A percentile compares a stretch with the other conserved stretches of the same genome.
Conservation (phyloP, 306 rosid genomes). For the Acacia crassicarpa region DNA sequence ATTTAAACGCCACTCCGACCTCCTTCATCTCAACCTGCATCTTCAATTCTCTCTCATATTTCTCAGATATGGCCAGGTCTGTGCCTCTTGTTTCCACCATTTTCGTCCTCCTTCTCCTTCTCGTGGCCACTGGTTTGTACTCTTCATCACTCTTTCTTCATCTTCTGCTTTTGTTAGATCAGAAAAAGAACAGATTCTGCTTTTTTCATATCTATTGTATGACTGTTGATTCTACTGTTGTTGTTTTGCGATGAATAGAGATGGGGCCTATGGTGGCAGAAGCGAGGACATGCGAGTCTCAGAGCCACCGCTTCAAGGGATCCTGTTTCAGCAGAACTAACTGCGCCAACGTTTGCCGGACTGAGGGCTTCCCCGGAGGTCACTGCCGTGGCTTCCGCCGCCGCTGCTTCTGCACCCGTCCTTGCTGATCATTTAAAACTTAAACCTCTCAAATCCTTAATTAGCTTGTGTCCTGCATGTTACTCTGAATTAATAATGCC, state of each 20-base stretch:
- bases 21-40: background rate
- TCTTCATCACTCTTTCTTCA: background rate
- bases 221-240: background rate
- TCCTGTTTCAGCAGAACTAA: constrained; percentile 39
- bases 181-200: background rate
- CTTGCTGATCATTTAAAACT: constrained; percentile 6
- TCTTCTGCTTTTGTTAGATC: background rate
- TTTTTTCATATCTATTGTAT: background rate
- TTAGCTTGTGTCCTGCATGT: background rate
- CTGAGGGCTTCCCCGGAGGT: constrained; percentile 53
- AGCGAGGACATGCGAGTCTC: constrained; percentile 51
- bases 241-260: constrained; percentile 17
- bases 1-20: background rate
- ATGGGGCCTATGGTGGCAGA: constrained; percentile 60
- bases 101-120: constrained; percentile 43
- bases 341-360: constrained; percentile 51
- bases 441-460: background rate
- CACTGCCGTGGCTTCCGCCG: constrained; percentile 64
- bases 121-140: constrained; percentile 50
- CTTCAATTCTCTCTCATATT: background rate
- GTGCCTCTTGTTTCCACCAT: constrained; percentile 40
- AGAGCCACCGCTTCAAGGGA: constrained; percentile 58
- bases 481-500: background rate
- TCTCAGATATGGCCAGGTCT: constrained; percentile 43
- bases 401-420: constrained; percentile 59